Evolutionary conservation across 2,329 filamentous ascomycete species (phyloP).

Genomic region (Thielaviopsis populi): DNA sequence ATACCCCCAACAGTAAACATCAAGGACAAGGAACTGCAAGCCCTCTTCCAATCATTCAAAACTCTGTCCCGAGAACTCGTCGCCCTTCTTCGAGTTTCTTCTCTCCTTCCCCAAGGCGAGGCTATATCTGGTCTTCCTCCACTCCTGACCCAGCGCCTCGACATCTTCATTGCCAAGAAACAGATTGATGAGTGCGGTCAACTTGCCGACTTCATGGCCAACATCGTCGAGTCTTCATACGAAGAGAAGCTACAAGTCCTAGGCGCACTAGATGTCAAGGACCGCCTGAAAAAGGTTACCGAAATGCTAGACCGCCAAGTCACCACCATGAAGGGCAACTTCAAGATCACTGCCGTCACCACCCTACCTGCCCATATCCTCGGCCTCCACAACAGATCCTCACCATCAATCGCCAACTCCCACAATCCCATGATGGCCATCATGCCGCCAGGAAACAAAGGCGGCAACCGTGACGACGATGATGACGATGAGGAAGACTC

Average conservation of each 20-base stretch:
- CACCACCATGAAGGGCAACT: slow-evolving; percentile 67
- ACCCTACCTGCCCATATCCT: slow-evolving; percentile 49
- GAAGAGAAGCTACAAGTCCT: slow-evolving; percentile 85
- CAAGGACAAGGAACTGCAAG: slow-evolving; percentile 46
- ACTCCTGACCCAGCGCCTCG: slow-evolving; percentile 69
- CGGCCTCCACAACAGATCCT: slow-evolving; percentile 8
- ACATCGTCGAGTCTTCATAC: slow-evolving; percentile 71
- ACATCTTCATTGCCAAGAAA: slow-evolving; percentile 74
- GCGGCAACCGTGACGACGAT: slow-evolving; percentile 30
- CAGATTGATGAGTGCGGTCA: slow-evolving; percentile 67
- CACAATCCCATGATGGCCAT: slow-evolving; percentile 25
- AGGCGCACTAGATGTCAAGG: slow-evolving; percentile 62
- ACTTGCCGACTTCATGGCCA: slow-evolving; percentile 93
- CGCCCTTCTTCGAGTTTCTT: slow-evolving; percentile 67
- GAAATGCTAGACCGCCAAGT: slow-evolving; percentile 74
- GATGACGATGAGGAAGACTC: slow-evolving; percentile 74
- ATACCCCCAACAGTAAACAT: slow-evolving; percentile 16
- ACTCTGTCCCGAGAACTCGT: slow-evolving; percentile 74
- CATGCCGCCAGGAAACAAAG: slow-evolving; percentile 12
- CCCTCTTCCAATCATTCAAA: slow-evolving; percentile 68
- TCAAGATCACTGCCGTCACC: slow-evolving; percentile 68
- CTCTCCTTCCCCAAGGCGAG: slow-evolving; percentile 59
- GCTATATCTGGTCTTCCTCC: slow-evolving; percentile 56
- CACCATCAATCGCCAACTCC: slow-evolving; percentile 24
- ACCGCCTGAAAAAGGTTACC: slow-evolving; percentile 65